phyloP scores from a whole-genome alignment of 768 basidiomycete species.

The Phlegmacium glaucopus region DNA sequence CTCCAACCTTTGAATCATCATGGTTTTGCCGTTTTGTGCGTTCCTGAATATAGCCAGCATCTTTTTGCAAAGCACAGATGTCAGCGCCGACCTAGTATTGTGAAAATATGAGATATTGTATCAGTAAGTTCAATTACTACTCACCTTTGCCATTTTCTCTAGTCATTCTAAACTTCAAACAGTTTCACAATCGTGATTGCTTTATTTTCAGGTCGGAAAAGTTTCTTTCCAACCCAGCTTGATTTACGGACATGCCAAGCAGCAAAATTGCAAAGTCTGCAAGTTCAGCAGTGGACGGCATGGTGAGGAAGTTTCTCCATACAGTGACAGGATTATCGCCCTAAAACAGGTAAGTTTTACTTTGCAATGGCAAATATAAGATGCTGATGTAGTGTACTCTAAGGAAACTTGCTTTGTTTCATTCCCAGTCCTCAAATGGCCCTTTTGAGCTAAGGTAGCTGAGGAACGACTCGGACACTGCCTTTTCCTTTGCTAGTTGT shows the following conservation, averaged over 20 bases:
- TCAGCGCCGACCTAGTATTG: conserved; percentile 11
- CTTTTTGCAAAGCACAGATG: conserved; percentile 10
- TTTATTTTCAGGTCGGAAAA: conserved; percentile 24
- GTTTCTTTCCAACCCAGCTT: conserved; percentile 14
- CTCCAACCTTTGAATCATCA: neutral
- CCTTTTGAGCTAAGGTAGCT: conserved; percentile 14
- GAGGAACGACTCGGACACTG: conserved; percentile 17
- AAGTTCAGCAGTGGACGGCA: conserved; percentile 5
- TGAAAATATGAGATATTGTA: neutral
- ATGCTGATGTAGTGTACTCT: no score
- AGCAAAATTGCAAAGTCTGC: conserved; percentile 17
- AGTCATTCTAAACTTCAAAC: conserved; percentile 13
- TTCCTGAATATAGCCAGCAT: conserved; percentile 6
- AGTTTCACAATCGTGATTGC: conserved; percentile 15
- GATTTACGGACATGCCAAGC: conserved; percentile 17
- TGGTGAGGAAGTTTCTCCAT: conserved; percentile 9
- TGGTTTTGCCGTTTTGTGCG: conserved; percentile 12
- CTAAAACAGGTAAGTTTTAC: conserved; percentile 7
- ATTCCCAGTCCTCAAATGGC: conserved; percentile 16
- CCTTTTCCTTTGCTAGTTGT: conserved; percentile 10
- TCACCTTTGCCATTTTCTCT: conserved; percentile 19
- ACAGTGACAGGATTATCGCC: conserved; percentile 12
- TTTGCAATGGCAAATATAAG: no score
- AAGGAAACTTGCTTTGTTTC: conserved; percentile 12
- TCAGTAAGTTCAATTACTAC: neutral